Base-by-base conservation (phyloP, 345 rosid species). In the Eucalyptus albens region DNA sequence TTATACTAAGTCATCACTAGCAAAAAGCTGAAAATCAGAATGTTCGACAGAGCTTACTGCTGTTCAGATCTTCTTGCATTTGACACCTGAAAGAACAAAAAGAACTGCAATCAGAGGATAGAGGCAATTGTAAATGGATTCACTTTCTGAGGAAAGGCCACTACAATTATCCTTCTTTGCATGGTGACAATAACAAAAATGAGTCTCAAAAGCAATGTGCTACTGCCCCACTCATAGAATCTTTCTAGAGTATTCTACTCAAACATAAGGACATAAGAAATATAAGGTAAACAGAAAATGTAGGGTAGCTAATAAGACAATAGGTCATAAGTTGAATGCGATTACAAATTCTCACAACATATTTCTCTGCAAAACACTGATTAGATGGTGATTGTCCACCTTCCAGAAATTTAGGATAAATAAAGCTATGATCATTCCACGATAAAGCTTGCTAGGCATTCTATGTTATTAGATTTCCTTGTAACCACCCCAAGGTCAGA, bases 41-140 rank as follows among this genome's bases (percentile, higher is more conserved):
- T 45, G 49, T 42, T 26, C 11, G 26, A 72, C 42, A 26, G 86
- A 88, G 87, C 94, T 91, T 51, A 95, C 96, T 94, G n/a, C 87
- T 82, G 90, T 90, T 92, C 95, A 26, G 89, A 89, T 91, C 94
- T 93, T 93, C 95, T 90, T 21, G 94, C 90, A 82, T 90, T 94
- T 50, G 90, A 88, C 86, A 55, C 96, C 99, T 97, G 94, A 86
- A 91, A 94, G 51, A 42, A 88, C 72, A 29, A 87, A 65, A n/a
- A 59, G 50, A 45, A 81, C 53, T 90, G 69, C 47, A 87, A 53
- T 62, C 89, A 56, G 65, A 72, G 60, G 42, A 55, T 15, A 83
- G 50, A 67, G 59, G 50, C 49, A 44, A 85, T 55, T 12, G 50
- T 56, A 33, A 26, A 85, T 47, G 10, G 47, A 82, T 27, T 8